phyloP scores from a whole-genome alignment of 139 green algal species.

The Ettlia oleoabundans region DNA sequence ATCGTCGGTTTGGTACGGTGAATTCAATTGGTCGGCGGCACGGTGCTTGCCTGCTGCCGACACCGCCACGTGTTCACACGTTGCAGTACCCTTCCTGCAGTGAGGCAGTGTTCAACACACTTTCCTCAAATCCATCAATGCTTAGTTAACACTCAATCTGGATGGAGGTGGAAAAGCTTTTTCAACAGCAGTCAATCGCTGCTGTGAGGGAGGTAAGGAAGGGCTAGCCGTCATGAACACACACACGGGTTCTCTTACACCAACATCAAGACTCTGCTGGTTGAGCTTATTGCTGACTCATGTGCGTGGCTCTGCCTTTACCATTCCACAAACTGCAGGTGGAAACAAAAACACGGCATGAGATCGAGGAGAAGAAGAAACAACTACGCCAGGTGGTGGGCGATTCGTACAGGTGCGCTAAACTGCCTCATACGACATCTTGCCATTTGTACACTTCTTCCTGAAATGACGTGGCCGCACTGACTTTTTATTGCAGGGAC shows the following conservation, averaged over 20 bases:
- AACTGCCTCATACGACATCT: not conserved
- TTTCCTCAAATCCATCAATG: not conserved
- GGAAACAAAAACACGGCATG: constrained; percentile 71
- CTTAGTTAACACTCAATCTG: not conserved
- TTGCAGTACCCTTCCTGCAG: no score
- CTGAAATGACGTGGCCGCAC: not conserved
- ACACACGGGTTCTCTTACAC: no score
- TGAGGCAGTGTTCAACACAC: not conserved
- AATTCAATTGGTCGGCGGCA: no score
- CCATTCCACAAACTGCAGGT: constrained; percentile 55
- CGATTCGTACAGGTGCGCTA: constrained; percentile 79
- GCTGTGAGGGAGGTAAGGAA: constrained; percentile 89
- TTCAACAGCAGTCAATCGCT: constrained; percentile 77
- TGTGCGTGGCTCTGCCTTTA: not conserved
- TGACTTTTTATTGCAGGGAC: constrained; percentile 67
- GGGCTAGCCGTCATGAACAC: no score
- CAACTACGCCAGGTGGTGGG: constrained; percentile 89
- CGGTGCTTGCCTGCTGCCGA: no score
- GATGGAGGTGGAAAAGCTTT: constrained; percentile 71
- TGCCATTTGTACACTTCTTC: not conserved
- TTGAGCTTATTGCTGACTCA: no score
- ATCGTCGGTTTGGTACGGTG: no score
- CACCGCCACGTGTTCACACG: no score
- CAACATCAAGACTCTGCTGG: no score
- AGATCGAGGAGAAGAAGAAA: constrained; percentile 93